Percentiles rank a stretch among this genome's conserved stretches.
These are phyloP conservation scores for Bolboschoenoplectus hybrid DNA, from an alignment of 202 grass and related monocot genomes.

Conservation along the genomic window DNA sequence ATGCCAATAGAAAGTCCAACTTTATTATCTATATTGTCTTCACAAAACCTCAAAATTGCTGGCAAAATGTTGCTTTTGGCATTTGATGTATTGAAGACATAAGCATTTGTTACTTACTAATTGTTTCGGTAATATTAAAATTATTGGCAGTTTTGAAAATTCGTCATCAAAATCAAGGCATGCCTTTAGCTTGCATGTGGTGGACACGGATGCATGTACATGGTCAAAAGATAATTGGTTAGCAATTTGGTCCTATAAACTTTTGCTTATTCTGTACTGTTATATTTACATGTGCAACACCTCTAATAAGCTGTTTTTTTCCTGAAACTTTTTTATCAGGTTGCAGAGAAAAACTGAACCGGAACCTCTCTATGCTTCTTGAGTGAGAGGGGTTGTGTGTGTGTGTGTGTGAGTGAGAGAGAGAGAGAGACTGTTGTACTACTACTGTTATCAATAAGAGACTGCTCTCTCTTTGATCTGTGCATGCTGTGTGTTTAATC, in stretches of 20 bases:
- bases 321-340: slow-evolving; percentile 48
- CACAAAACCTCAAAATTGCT: not conserved
- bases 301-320: slow-evolving; percentile 4
- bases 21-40: not conserved
- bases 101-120: slow-evolving; percentile 4
- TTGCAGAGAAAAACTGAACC: slow-evolving; percentile 65
- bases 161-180: slow-evolving; percentile 75
- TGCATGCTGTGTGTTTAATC: not conserved
- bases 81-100: not conserved
- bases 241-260: slow-evolving; percentile 27
- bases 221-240: slow-evolving; percentile 95
- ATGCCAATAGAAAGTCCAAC: no score
- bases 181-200: slow-evolving; percentile 80
- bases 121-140: slow-evolving; percentile 38
- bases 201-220: slow-evolving; percentile 78
- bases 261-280: not conserved
- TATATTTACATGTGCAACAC: slow-evolving; percentile 15
- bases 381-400: not conserved
- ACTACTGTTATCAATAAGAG: not conserved
- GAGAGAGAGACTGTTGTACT: not conserved
- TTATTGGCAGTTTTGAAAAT: slow-evolving; percentile 77
- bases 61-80: not conserved
- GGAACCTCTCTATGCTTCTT: slow-evolving; percentile 64
- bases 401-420: not conserved
- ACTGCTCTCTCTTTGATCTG: not conserved